Evolutionary conservation across 345 rosid species (phyloP), one percentile per base, ranked within the genome.

Genomic region (Eucalyptus tenuipes): DNA sequence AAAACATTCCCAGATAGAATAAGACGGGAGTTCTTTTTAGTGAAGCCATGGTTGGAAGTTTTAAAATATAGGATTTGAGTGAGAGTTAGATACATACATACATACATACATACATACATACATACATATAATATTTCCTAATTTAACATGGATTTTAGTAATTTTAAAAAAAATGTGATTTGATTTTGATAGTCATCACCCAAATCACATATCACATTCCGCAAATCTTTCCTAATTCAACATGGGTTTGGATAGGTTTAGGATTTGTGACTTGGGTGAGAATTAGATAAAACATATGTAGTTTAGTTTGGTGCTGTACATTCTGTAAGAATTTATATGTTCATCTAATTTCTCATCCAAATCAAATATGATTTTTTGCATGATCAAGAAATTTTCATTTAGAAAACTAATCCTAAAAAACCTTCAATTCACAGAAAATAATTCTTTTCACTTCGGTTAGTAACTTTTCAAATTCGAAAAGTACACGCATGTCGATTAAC

Each of bases 101-200:
- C 16, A 17, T 48, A 11, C 14, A 11, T 47, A 10, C 0, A 47
- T 47, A 49, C 0, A 14, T 47, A 2, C 1, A 42, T 42, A 5
- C 1, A 5, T 42, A 7, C 5, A 42, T 42, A 8, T 8, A 44
- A 33, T 33, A 33, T 33, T 68, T 68, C 24, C 80, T 68, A 17
- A 17, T 68, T 68, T 42, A 68, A 33, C 11, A 31, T 17, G 42
- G 33, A 3, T 27, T 61, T 61, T 27, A 15, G 14, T 61, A 27
- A n/a, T 61, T 59, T 12, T 25, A 57, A 57, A 66, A 57, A 66
- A 66, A 7, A n/a, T n/a, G 42, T 66, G 40, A 16, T 66, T 66
- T 66, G 79, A 66, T 31, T 31, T 66, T 64, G 71, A 13, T 64
- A 64, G 17, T 64, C 5, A 66, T 66, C 40, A 66, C 40, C 11